phyloP scores from a whole-genome alignment of 768 basidiomycete species.

The Amylocystis lapponica region DNA sequence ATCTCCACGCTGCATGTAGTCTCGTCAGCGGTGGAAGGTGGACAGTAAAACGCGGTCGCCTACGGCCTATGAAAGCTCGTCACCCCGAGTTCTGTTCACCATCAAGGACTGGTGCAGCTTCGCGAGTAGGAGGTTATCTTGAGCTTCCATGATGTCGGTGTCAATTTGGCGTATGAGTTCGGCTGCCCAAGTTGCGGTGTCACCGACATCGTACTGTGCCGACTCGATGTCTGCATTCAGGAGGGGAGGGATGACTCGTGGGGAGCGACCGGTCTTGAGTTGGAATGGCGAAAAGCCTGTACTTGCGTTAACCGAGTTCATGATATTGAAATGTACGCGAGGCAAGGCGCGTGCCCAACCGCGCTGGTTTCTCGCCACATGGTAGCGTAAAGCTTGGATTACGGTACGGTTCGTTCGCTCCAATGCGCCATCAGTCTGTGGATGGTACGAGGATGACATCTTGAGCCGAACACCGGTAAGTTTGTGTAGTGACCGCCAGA shows the following conservation, averaged over 20 bases:
- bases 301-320: no score
- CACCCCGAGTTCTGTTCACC: conserved; percentile 21
- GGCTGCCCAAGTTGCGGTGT: no score
- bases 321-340: conserved; percentile 19
- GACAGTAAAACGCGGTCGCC: conserved; percentile 34
- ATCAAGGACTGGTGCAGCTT: conserved; percentile 21
- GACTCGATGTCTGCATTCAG: no score
- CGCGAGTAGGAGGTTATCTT: conserved; percentile 28
- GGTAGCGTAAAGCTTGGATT: conserved; percentile 16
- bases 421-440: conserved; percentile 30
- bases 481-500: conserved; percentile 27
- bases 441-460: conserved; percentile 31
- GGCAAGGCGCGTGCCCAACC: conserved; percentile 14
- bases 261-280: no score
- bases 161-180: no score
- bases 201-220: no score
- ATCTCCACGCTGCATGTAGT: conserved; percentile 23
- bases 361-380: conserved; percentile 16
- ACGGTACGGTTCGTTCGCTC: conserved; percentile 26
- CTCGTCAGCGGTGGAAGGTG: conserved; percentile 19
- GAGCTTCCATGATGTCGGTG: conserved; percentile 25
- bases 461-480: conserved; percentile 23
- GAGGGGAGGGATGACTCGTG: no score
- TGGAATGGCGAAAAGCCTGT: no score
- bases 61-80: conserved; percentile 19